Evolutionary conservation across 805 yeast genomes (phyloP).

Genomic region (Debaryomyces hansenii): DNA sequence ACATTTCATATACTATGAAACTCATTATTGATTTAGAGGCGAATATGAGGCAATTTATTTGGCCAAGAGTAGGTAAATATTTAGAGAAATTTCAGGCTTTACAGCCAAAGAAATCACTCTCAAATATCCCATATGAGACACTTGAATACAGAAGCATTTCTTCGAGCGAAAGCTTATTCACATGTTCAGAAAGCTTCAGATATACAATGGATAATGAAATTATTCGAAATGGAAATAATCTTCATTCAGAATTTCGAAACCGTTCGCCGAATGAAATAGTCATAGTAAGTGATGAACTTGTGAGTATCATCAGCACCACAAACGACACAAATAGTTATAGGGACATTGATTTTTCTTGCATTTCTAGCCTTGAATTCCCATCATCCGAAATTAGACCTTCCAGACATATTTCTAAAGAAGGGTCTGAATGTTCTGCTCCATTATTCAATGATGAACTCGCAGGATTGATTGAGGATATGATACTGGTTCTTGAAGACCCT

Average conservation of each 20-base stretch:
- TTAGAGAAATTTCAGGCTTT: no score
- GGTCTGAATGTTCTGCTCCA: background rate
- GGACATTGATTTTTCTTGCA: no score
- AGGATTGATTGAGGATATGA: background rate
- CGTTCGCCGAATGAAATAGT: background rate
- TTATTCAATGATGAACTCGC: background rate
- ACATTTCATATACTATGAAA: no score
- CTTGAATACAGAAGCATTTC: background rate
- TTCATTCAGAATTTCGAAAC: background rate
- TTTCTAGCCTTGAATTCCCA: no score
- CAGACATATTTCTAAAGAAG: background rate
- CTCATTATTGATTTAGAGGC: no score
- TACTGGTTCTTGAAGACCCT: background rate
- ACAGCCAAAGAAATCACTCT: no score
- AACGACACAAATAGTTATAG: background rate
- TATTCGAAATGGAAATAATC: background rate
- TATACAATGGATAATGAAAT: background rate
- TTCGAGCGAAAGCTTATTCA: background rate
- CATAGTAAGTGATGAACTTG: background rate
- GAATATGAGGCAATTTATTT: no score
- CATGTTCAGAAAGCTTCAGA: background rate
- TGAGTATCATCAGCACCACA: background rate
- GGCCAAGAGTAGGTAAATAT: no score
- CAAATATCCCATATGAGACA: no score
- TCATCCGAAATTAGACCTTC: background rate